These are phyloP conservation scores for Torulaspora indica DNA, from an alignment of 805 yeast species.

Conservation along the genomic window DNA sequence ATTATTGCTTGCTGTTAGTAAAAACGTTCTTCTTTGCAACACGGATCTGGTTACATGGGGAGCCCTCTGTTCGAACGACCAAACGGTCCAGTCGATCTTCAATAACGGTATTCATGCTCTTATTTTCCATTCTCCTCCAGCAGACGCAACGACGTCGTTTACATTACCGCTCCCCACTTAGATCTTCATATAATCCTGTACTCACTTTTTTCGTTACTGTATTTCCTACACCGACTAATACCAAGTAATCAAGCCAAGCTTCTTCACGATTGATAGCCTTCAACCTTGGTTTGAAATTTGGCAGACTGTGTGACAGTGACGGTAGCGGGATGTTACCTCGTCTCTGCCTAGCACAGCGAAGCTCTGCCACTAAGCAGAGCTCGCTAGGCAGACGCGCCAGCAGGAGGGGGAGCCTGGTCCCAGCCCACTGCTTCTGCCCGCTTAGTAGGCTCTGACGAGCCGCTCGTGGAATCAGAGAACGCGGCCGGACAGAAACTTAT, in stretches of 20 bases:
- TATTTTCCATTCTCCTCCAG: background rate
- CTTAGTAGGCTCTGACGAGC: no score
- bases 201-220: constrained; percentile 28
- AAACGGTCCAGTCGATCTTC: no score
- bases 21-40: background rate
- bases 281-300: constrained; percentile 12
- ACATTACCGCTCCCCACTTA: background rate
- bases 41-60: background rate
- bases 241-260: constrained; percentile 1
- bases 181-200: constrained; percentile 9
- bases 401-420: no score
- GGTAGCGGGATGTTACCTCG: background rate
- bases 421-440: no score
- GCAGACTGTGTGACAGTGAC: constrained; percentile 1
- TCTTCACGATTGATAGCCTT: constrained; percentile 2
- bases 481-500: no score
- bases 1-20: constrained; percentile 2
- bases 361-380: no score
- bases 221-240: constrained; percentile 12
- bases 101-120: no score
- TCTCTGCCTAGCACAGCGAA: background rate
- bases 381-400: background rate
- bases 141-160: background rate
- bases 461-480: no score
- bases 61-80: no score